Evolutionary conservation across 805 yeast species (phyloP).

Genomic region (Hemisphaericaspora nanyangensis): DNA sequence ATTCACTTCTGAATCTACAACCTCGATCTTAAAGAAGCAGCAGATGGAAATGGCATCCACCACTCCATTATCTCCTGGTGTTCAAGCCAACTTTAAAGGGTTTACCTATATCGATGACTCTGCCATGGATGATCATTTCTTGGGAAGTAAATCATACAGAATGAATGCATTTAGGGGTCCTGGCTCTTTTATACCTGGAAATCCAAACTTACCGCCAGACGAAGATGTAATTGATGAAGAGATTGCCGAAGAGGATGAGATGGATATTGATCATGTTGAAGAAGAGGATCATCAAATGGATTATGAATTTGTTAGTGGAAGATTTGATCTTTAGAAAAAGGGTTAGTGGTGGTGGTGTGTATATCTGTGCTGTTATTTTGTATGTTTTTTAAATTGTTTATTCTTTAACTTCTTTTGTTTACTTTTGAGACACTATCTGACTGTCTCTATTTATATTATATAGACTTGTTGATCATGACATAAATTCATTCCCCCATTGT

Average conservation of each 20-base stretch:
- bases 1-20: slow-evolving; percentile 87
- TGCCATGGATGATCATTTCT: slow-evolving; percentile 83
- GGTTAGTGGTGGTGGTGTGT: too few relatives aligned
- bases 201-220: slow-evolving; percentile 76
- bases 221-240: slow-evolving; percentile 79
- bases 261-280: slow-evolving; percentile 53
- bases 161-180: slow-evolving; percentile 41
- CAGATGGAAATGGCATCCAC: slow-evolving; percentile 58
- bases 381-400: not conserved
- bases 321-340: slow-evolving; percentile 75
- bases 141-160: slow-evolving; percentile 37
- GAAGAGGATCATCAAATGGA: slow-evolving; percentile 64
- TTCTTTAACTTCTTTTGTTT: not conserved
- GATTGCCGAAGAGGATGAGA: slow-evolving; percentile 43
- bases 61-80: slow-evolving; percentile 91
- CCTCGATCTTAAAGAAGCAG: slow-evolving; percentile 70
- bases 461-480: too few relatives aligned
- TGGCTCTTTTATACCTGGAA: slow-evolving; percentile 76
- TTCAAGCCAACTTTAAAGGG: slow-evolving; percentile 95
- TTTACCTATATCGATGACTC: slow-evolving; percentile 95
- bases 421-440: not conserved
- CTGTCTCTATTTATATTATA: not conserved
- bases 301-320: slow-evolving; percentile 84
- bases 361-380: not conserved
- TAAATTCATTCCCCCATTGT: too few relatives aligned